Conservation (phyloP, 345 rosid species). For the Eucalyptus grandis region DNA sequence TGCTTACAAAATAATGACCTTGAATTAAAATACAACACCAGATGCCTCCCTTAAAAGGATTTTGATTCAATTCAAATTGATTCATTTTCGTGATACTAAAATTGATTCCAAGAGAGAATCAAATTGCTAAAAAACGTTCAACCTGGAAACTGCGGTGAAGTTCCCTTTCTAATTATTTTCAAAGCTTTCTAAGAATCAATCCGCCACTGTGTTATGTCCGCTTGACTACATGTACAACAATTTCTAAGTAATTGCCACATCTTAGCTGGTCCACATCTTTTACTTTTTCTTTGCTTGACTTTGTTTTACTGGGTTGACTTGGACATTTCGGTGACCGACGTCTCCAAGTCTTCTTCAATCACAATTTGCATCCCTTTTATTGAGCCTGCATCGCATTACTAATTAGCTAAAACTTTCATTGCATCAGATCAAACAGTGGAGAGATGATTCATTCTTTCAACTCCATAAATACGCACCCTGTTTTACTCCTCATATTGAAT, state of each 20-base stretch:
- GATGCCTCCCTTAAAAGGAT: too few relatives aligned
- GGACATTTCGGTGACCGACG: neutral
- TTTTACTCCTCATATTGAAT: neutral
- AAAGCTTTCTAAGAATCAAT: neutral
- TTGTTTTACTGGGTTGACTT: neutral
- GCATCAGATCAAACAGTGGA: neutral
- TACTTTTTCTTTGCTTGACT: neutral
- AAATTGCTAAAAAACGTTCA: neutral
- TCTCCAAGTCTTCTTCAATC: neutral
- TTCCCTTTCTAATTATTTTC: neutral
- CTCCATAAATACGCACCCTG: rapidly evolving
- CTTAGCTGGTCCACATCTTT: neutral
- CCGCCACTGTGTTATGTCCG: neutral
- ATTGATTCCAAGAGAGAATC: neutral
- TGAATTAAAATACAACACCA: too few relatives aligned
- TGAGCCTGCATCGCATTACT: neutral
- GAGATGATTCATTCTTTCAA: neutral
- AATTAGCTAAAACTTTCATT: neutral
- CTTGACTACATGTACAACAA: neutral
- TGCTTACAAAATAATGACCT: too few relatives aligned
- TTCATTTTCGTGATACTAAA: too few relatives aligned
- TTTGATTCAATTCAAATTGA: neutral
- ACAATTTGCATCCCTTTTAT: neutral
- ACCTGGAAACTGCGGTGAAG: neutral
- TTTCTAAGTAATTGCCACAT: neutral